Conservation (phyloP, 1,284 basidiomycete genomes). For the Rhodotorula sp. region DNA sequence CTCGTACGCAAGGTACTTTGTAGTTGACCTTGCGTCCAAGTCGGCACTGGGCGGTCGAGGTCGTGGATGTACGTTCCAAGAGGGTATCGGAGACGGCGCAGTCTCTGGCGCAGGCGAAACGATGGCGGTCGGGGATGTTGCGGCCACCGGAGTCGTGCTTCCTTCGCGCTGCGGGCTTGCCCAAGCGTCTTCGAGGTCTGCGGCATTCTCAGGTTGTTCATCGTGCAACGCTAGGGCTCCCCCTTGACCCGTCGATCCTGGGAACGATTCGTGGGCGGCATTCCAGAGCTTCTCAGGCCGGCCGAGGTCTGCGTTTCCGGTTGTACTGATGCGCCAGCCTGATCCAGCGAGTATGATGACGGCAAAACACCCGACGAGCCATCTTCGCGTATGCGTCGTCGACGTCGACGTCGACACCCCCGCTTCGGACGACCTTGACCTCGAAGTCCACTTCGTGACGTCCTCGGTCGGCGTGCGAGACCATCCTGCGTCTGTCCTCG, state of each 20-base stretch:
- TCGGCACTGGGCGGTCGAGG: conserved; percentile 10
- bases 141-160: too few species aligned
- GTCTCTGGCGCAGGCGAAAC: too few species aligned
- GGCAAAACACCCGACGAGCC: not conserved
- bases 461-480: not conserved
- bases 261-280: not conserved
- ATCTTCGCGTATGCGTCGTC: not conserved
- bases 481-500: not conserved
- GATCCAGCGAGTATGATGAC: not conserved
- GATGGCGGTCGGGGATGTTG: too few species aligned
- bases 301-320: not conserved
- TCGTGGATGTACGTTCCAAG: conserved; percentile 18
- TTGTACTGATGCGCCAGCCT: not conserved
- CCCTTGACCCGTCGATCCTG: not conserved
- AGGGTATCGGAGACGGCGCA: not conserved
- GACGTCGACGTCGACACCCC: not conserved
- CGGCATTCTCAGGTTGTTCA: not conserved
- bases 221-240: not conserved
- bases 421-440: too few species aligned
- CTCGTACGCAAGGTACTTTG: conserved; percentile 26
- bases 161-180: too few species aligned
- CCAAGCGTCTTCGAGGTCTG: too few species aligned
- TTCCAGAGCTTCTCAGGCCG: too few species aligned
- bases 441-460: not conserved
- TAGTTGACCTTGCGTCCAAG: not conserved